A percentile compares a stretch with the other conserved stretches of the same genome.
These are phyloP conservation scores for Ustilago loliicola DNA, from an alignment of 1,284 basidiomycete species.

Conservation along the genomic window DNA sequence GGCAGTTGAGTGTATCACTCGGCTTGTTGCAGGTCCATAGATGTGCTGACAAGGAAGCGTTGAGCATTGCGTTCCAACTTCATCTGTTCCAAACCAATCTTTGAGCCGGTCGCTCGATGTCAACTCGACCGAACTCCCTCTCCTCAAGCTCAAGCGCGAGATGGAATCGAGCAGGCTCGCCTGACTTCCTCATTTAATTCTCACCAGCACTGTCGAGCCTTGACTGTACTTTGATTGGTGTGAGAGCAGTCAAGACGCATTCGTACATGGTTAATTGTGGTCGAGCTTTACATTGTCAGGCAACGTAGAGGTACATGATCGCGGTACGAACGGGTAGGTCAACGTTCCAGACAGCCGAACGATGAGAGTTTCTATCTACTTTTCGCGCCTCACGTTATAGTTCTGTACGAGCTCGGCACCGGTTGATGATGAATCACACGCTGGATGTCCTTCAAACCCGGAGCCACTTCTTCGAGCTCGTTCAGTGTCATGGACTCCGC, in stretches of 20 bases:
- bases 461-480: not conserved
- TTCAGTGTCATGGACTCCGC: not conserved
- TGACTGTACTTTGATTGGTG: too few relatives aligned
- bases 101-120: not conserved
- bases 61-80: too few relatives aligned
- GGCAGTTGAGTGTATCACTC: too few relatives aligned
- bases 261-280: too few relatives aligned
- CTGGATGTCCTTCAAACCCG: constrained; percentile 11
- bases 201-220: not conserved
- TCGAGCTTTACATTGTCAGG: not conserved
- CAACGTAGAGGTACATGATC: not conserved
- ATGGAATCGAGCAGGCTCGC: not conserved
- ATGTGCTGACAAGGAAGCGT: too few relatives aligned
- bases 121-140: not conserved
- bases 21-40: too few relatives aligned
- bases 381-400: too few relatives aligned
- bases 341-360: not conserved
- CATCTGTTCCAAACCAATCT: too few relatives aligned
- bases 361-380: not conserved
- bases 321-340: not conserved
- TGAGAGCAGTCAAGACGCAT: too few relatives aligned
- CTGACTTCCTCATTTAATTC: too few relatives aligned
- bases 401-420: not conserved
- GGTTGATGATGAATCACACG: constrained; percentile 4
- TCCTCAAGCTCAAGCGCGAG: not conserved